Evolutionary conservation across 163 green algal genomes (phyloP).

Genomic region (Scenedesmus sp.): DNA sequence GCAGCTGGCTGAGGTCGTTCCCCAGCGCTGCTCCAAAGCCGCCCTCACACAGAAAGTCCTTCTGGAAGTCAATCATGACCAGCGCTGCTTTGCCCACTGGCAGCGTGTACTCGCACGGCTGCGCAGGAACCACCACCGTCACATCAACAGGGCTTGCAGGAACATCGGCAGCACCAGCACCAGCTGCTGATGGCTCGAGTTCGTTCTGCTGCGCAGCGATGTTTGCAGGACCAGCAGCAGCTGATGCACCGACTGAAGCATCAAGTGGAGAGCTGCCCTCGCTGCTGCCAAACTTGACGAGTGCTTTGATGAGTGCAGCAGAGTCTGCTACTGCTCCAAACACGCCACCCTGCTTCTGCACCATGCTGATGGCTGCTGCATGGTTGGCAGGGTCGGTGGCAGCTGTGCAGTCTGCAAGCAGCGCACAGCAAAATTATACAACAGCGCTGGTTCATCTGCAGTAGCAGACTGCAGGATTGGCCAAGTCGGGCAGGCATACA

Average conservation of each 20-base stretch:
- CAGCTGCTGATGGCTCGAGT: not conserved
- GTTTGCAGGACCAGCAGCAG: not conserved
- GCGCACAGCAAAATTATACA: not conserved
- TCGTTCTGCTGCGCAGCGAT: not conserved
- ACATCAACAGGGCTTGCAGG: not conserved
- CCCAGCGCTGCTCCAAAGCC: conserved; percentile 78
- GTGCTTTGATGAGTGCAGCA: conserved; percentile 43
- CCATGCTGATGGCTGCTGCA: conserved; percentile 73
- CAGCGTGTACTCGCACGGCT: conserved; percentile 61
- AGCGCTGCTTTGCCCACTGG: conserved; percentile 58
- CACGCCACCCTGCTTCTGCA: conserved; percentile 78
- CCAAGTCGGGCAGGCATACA: too few relatives aligned
- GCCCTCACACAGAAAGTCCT: conserved; percentile 76
- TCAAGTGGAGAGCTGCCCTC: not conserved
- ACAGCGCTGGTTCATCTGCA: not conserved
- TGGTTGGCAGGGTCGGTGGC: conserved; percentile 77
- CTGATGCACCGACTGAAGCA: too few relatives aligned
- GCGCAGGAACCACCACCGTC: conserved; percentile 23
- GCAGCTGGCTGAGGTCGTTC: conserved; percentile 74
- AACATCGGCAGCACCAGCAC: not conserved
- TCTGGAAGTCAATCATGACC: conserved; percentile 85
- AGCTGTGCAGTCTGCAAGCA: conserved; percentile 66
- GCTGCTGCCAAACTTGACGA: conserved; percentile 30
- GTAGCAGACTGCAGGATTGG: too few relatives aligned
- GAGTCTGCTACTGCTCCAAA: conserved; percentile 68